These are phyloP conservation scores for Rosa persica DNA, from an alignment of 306 rosid species.

Conservation along the genomic window DNA sequence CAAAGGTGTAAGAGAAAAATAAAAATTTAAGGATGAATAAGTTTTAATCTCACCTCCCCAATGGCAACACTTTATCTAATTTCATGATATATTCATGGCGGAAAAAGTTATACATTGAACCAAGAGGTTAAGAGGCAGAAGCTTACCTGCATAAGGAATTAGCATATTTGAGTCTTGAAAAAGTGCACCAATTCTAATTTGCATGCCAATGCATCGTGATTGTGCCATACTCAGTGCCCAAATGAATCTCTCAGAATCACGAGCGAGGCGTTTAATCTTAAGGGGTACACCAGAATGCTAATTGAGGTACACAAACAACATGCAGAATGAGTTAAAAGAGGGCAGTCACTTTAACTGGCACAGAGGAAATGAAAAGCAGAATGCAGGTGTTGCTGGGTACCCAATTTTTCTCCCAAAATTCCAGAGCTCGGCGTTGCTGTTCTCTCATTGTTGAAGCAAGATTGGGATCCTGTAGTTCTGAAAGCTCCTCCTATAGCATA, in stretches of 20 bases:
- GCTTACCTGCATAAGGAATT: constrained; percentile 84
- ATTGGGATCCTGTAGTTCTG: constrained; percentile 72
- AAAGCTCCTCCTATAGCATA: constrained; percentile 70
- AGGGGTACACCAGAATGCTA: constrained; percentile 85
- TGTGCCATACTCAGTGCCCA: constrained; percentile 93
- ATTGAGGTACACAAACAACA: constrained; percentile 20
- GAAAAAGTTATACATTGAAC: background rate
- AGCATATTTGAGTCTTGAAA: constrained; percentile 82
- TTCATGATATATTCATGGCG: background rate
- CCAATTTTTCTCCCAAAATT: constrained; percentile 92
- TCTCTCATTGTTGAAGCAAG: constrained; percentile 74
- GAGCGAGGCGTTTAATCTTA: constrained; percentile 87
- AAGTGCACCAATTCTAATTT: constrained; percentile 76
- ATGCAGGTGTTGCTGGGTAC: constrained; percentile 38
- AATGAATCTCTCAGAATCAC: constrained; percentile 69
- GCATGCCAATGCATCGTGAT: constrained; percentile 81
- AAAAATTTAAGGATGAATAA: background rate
- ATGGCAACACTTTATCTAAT: background rate
- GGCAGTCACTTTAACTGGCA: background rate
- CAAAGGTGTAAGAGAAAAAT: background rate
- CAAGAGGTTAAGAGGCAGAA: constrained; percentile 12
- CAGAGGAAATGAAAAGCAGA: constrained; percentile 16
- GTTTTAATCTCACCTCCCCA: background rate
- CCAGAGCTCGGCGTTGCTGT: constrained; percentile 62
- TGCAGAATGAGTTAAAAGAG: constrained; percentile 10